Percentiles rank a stretch among this genome's conserved stretches.
phyloP scores from a whole-genome alignment of 176 grass and related monocot species.

The Coix lacrymajobi region DNA sequence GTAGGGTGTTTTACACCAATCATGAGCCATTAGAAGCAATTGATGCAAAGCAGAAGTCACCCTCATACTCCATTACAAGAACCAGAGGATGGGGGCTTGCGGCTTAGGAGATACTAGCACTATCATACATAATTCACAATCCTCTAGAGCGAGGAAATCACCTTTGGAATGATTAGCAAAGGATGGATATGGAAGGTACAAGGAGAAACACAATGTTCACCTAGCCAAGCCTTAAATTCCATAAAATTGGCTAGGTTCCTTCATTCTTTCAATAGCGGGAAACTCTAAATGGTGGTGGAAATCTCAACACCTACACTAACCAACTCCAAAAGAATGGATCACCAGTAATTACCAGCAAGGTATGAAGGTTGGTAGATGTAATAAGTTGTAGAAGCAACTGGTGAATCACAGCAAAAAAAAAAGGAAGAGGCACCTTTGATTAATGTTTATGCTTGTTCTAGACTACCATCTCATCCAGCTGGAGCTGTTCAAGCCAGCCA shows the following conservation, averaged over 20 bases:
- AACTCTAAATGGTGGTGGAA: slow-evolving; percentile 13
- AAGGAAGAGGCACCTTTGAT: slow-evolving; percentile 5
- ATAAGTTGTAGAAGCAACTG: slow-evolving; percentile 5
- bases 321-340: slow-evolving; percentile 44
- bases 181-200: background rate
- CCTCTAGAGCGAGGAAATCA: slow-evolving; percentile 3
- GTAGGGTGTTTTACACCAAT: slow-evolving; percentile 28
- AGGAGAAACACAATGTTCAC: slow-evolving; percentile 19
- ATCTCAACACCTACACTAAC: slow-evolving; percentile 35
- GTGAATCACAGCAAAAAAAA: slow-evolving; percentile 33
- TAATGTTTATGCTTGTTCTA: slow-evolving; percentile 29
- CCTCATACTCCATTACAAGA: slow-evolving; percentile 10
- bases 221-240: slow-evolving; percentile 10
- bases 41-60: slow-evolving; percentile 1
- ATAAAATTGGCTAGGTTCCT: slow-evolving; percentile 27
- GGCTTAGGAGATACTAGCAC: background rate
- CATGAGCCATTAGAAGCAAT: slow-evolving; percentile 26
- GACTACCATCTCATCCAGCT: slow-evolving; percentile 68
- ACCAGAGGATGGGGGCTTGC: slow-evolving; percentile 20
- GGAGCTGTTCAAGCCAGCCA: slow-evolving; percentile 57
- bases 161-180: slow-evolving; percentile 21
- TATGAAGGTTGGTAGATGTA: slow-evolving; percentile 9
- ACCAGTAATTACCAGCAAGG: slow-evolving; percentile 17
- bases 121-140: slow-evolving; percentile 38
- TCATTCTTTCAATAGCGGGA: background rate